Percentiles rank a stretch among this genome's conserved stretches.
These are phyloP conservation scores for Colletotrichum theobromicola DNA, from an alignment of 2,329 filamentous ascomycete genomes.

Conservation along the genomic window DNA sequence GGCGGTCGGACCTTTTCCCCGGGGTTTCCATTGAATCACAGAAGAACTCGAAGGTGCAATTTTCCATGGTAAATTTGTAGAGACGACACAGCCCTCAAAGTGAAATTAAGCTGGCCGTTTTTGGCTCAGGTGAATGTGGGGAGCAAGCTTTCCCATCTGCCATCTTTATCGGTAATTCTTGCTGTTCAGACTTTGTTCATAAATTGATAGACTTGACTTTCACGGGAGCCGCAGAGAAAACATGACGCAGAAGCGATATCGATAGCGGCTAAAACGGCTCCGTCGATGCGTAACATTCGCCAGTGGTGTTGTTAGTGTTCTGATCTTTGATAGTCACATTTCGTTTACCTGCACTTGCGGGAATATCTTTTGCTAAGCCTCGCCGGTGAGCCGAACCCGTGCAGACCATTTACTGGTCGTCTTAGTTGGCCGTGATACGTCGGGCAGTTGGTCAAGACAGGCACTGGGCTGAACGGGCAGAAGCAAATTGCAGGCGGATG, in stretches of 20 bases:
- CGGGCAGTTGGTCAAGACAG: neutral
- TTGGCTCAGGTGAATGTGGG: neutral
- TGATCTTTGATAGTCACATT: neutral
- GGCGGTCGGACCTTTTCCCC: neutral
- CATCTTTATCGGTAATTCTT: too few relatives aligned
- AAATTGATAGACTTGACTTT: neutral
- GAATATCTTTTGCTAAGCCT: neutral
- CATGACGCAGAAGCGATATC: neutral
- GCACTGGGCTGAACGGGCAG: neutral
- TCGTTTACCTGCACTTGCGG: neutral
- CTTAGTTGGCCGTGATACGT: neutral
- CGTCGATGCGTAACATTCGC: neutral
- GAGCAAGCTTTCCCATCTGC: too few relatives aligned
- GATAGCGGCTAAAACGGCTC: neutral
- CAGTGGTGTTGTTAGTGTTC: neutral
- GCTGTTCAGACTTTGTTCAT: neutral
- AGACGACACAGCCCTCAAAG: neutral
- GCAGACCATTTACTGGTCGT: neutral
- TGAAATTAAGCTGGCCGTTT: neutral
- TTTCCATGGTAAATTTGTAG: neutral
- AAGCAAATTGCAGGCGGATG: constrained; percentile 1
- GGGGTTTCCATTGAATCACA: neutral
- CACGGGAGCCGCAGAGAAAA: neutral
- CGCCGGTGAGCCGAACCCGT: neutral
- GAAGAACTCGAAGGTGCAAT: neutral